These are phyloP conservation scores for Gastrolobium bilobum DNA, from an alignment of 306 rosid species.

Conservation along the genomic window DNA sequence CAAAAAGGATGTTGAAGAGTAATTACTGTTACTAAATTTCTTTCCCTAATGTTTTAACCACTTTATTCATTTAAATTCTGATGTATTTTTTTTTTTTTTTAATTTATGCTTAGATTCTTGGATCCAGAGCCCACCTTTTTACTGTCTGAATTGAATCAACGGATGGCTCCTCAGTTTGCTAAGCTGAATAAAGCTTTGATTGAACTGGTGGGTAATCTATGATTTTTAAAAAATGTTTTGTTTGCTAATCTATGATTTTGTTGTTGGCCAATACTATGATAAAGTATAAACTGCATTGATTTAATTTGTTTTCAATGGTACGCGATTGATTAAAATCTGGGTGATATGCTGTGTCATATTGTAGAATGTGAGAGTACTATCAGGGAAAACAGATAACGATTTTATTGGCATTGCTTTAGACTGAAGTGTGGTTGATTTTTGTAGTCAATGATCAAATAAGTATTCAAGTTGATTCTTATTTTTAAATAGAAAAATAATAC, in stretches of 20 bases:
- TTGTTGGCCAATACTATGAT: not conserved
- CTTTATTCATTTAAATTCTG: conserved; percentile 33
- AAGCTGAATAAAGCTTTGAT: conserved; percentile 89
- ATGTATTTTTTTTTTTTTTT: conserved; percentile 11
- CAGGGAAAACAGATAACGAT: not conserved
- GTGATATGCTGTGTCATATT: conserved; percentile 8
- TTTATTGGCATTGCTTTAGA: conserved; percentile 8
- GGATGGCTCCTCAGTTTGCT: conserved; percentile 88
- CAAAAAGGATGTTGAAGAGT: conserved; percentile 86
- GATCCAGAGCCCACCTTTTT: conserved; percentile 77
- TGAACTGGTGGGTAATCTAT: conserved; percentile 66
- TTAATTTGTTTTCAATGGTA: conserved; percentile 35
- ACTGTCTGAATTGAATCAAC: conserved; percentile 82
- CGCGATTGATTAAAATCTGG: conserved; percentile 5
- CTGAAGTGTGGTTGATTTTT: conserved; percentile 9
- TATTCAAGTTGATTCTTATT: conserved; percentile 22
- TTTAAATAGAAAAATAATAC: not conserved
- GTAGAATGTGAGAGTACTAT: conserved; percentile 8
- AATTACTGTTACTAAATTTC: conserved; percentile 28
- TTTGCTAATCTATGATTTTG: not conserved
- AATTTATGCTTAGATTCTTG: conserved; percentile 63
- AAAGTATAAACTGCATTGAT: conserved; percentile 13
- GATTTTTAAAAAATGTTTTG: not conserved
- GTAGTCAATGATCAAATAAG: conserved; percentile 5
- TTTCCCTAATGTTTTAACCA: conserved; percentile 18